phyloP scores from a whole-genome alignment of 306 rosid genomes.

The Cucumis cinereus region DNA sequence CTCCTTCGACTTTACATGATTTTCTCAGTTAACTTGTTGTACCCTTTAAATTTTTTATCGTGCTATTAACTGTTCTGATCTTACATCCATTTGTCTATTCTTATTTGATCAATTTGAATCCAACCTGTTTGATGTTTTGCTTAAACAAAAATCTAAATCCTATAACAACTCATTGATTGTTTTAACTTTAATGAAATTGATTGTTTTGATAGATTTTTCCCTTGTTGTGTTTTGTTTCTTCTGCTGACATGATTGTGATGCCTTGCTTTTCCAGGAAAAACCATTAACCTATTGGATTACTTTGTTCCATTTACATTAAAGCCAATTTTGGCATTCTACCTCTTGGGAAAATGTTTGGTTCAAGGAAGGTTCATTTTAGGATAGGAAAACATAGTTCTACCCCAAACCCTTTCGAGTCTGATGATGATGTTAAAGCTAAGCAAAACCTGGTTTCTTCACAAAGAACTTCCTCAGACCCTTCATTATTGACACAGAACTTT shows the following conservation, averaged over 20 bases:
- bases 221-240: neutral
- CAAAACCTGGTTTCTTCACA: conserved; percentile 24
- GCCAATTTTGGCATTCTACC: conserved; percentile 6
- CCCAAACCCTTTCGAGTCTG: conserved; percentile 58
- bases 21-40: neutral
- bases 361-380: conserved; percentile 61
- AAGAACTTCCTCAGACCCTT: conserved; percentile 39
- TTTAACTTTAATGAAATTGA: neutral
- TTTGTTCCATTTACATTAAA: neutral
- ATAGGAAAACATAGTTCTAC: conserved; percentile 31
- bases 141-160: neutral
- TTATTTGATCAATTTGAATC: neutral
- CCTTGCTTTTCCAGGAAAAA: conserved; percentile 42
- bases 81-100: neutral
- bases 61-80: conserved; percentile 1
- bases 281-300: conserved; percentile 9
- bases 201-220: neutral
- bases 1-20: conserved; percentile 2
- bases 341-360: conserved; percentile 44
- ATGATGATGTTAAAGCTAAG: conserved; percentile 24
- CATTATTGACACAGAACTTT: conserved; percentile 23
- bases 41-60: conserved; percentile 1
- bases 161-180: neutral
- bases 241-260: neutral
- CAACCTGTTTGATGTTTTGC: neutral